A percentile compares a stretch with the other conserved stretches of the same genome.
Evolutionary conservation across 768 basidiomycete genomes (phyloP).

Genomic region (Mycena crocata): DNA sequence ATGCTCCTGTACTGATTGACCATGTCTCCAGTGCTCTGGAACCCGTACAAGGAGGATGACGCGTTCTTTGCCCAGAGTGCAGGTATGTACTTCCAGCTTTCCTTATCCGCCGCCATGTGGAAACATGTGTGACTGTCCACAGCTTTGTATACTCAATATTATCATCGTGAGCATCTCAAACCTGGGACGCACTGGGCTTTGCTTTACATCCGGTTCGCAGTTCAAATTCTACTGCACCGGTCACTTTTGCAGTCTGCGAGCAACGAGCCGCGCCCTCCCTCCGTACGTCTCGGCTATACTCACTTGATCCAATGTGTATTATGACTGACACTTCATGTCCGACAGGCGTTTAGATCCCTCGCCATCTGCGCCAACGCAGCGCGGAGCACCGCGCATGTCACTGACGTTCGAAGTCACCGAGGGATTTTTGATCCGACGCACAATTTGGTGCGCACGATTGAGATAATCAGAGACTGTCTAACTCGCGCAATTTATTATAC

Average conservation of each 20-base stretch:
- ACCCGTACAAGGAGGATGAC: conserved; percentile 45
- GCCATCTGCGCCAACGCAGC: conserved; percentile 77
- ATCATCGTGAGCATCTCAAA: conserved; percentile 6
- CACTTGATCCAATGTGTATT: too few species aligned
- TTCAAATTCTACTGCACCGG: conserved; percentile 68
- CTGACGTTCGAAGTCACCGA: conserved; percentile 55
- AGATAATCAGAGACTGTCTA: too few species aligned
- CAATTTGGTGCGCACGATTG: conserved; percentile 2
- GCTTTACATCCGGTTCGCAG: not conserved
- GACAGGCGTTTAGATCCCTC: conserved; percentile 53
- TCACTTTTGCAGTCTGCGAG: conserved; percentile 63
- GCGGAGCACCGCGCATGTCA: conserved; percentile 66
- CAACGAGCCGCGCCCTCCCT: not conserved
- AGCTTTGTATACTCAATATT: conserved; percentile 24
- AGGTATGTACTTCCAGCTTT: conserved; percentile 48
- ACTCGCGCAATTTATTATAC: too few species aligned
- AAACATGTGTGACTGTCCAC: too few species aligned
- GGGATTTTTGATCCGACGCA: conserved; percentile 33
- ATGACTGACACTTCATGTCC: too few species aligned
- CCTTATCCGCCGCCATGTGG: too few species aligned
- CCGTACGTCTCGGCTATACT: not conserved
- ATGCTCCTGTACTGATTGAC: not conserved
- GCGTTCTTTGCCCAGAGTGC: conserved; percentile 56
- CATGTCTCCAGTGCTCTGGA: conserved; percentile 49
- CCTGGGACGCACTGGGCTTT: not conserved